A percentile compares a stretch with the other conserved stretches of the same genome.
Evolutionary conservation across 306 rosid genomes (phyloP).

Genomic region (Luffa aegyptiaca): DNA sequence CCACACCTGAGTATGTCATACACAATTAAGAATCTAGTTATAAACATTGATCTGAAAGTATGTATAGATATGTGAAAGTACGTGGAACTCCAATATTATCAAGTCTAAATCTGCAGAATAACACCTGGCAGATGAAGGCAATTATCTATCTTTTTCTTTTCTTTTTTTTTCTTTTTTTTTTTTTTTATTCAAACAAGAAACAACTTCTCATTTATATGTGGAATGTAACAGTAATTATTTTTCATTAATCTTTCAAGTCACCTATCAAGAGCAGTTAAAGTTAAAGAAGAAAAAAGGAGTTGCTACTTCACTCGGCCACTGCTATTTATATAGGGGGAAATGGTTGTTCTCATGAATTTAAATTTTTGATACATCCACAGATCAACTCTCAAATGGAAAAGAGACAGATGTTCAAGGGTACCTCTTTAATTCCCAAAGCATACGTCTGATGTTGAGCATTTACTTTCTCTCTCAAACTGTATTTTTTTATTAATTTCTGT

Average conservation of each 20-base stretch:
- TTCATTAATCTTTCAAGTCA: background rate
- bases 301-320: background rate
- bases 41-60: background rate
- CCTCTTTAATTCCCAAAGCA: constrained; percentile 96
- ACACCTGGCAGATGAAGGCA: background rate
- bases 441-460: constrained; percentile 85
- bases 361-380: background rate
- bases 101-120: background rate
- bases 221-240: background rate
- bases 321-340: background rate
- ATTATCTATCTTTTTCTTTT: background rate
- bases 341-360: background rate
- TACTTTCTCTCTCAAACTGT: constrained; percentile 70
- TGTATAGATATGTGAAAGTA: background rate
- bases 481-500: constrained; percentile 62
- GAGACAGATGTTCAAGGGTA: constrained; percentile 4
- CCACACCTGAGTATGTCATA: constrained; percentile 56
- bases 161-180: background rate
- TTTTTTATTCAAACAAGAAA: background rate
- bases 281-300: background rate
- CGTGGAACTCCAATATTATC: background rate
- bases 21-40: background rate
- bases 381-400: background rate
- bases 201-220: background rate
- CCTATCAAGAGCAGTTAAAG: background rate